Conservation (phyloP, 306 rosid species). For the barrel medic (Medicago truncatula) region DNA sequence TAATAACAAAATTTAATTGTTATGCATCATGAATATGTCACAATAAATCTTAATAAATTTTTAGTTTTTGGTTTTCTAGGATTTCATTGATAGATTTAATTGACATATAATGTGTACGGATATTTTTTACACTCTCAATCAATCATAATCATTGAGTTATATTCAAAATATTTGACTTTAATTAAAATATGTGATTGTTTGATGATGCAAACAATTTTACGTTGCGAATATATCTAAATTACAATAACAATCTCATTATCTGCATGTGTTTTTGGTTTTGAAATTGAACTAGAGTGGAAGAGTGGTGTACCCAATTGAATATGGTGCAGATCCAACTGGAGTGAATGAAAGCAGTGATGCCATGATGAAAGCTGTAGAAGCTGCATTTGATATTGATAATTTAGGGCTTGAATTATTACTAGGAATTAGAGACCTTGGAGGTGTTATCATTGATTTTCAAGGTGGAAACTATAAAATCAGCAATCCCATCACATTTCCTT, state of each 20-base stretch:
- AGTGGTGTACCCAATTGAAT: slow-evolving; percentile 53
- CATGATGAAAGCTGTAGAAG: slow-evolving; percentile 47
- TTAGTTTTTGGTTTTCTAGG: too few relatives aligned
- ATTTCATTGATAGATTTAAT: too few relatives aligned
- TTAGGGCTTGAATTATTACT: slow-evolving; percentile 46
- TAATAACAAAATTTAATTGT: background rate
- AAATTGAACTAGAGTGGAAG: slow-evolving; percentile 39
- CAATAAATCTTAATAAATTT: too few relatives aligned
- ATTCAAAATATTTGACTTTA: too few relatives aligned
- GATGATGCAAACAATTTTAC: too few relatives aligned
- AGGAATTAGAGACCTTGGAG: slow-evolving; percentile 66
- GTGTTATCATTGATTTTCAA: slow-evolving; percentile 58
- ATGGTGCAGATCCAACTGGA: slow-evolving; percentile 72
- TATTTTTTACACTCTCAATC: too few relatives aligned
- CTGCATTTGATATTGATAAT: slow-evolving; percentile 45
- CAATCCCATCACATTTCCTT: slow-evolving; percentile 58
- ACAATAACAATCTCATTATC: background rate
- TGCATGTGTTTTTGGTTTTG: too few relatives aligned
- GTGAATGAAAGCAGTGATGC: slow-evolving; percentile 56
- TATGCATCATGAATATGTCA: too few relatives aligned
- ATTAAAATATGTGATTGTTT: too few relatives aligned
- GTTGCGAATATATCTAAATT: too few relatives aligned
- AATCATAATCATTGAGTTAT: too few relatives aligned
- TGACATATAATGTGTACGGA: too few relatives aligned
- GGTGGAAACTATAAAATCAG: slow-evolving; percentile 61